Percentiles rank a stretch among this genome's conserved stretches.
Conservation (phyloP, 345 rosid species). For the Bruguiera sexangula region DNA sequence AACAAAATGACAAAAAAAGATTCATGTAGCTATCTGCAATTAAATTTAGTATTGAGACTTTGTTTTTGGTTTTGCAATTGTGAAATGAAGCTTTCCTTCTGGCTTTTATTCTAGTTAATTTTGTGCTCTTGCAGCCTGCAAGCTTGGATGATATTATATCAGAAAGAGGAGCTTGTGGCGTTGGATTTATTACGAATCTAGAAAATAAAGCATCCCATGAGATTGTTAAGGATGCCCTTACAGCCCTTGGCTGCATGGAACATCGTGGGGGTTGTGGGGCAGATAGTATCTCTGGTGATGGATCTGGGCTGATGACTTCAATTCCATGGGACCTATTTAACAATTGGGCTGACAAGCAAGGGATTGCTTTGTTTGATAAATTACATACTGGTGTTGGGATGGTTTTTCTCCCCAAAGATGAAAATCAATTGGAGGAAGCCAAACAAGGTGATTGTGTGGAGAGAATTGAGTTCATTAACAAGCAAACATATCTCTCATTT, state of each 20-base stretch:
- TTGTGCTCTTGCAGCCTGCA: conserved; percentile 49
- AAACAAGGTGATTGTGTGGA: conserved; percentile 58
- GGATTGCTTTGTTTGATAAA: conserved; percentile 72
- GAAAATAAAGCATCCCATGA: conserved; percentile 83
- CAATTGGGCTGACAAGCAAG: conserved; percentile 72
- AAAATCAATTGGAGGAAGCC: conserved; percentile 57
- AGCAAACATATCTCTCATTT: no score
- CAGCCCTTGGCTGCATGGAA: conserved; percentile 97
- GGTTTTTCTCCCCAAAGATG: conserved; percentile 81
- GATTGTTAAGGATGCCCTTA: conserved; percentile 75
- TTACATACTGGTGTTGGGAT: conserved; percentile 93
- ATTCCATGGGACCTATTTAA: conserved; percentile 91
- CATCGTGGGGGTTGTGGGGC: conserved; percentile 99
- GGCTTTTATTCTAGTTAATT: conserved; percentile 3
- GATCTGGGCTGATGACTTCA: conserved; percentile 94
- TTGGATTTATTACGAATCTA: conserved; percentile 96
- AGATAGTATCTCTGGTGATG: conserved; percentile 98
- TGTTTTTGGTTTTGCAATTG: background rate
- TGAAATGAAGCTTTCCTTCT: background rate
- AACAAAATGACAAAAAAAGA: no score
- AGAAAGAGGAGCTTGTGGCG: conserved; percentile 99
- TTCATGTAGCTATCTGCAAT: no score
- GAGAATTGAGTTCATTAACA: background rate
- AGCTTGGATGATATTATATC: conserved; percentile 81
- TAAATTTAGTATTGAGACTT: no score